Evolutionary conservation across 2,329 filamentous ascomycete species (phyloP), one percentile per base, ranked within the genome.

Genomic region (Rutstroemia sp.): DNA sequence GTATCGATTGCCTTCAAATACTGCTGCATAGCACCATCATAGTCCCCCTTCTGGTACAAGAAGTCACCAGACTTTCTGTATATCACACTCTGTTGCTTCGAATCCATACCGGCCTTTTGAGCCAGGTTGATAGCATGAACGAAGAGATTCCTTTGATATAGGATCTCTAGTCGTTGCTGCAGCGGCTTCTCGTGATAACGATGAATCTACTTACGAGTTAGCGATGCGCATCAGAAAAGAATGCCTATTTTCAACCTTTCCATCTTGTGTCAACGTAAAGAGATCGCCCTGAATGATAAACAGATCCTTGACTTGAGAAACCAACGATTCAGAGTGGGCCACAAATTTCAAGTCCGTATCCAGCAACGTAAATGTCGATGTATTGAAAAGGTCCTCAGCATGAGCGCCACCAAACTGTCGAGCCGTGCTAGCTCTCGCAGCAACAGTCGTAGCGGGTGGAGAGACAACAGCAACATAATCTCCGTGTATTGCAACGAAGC

Each of bases 1-100:
- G 89, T 94, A 68, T 96, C 92, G 58, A 99, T 96, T 0, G 95
- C 92, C 64, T 90, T 88, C 60, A 99, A 84, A 68, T 99, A 99
- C 70, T 97, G 94, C 65, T 95, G 87, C 95, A 99, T 99, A n/a
- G 95, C 92, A 6, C 89, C 94, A 68, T 99, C 94, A 67, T 92
- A 99, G 68, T 96, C 92, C 4, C 88, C 90, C 67, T 95, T 96
- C 62, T 95, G 89, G 67, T 99, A 97, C 3, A 97, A 73, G 66
- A 92, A 89, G 69, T 99, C 94, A 12, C 92, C 94, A 70, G 96
- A 97, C 69, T 87, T 92, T 57, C 92, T 85, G 68, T 92, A 95
- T 57, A 99, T 99, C 57, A 88, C 77, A 65, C 95, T 96, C 65
- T 95, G 89, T 70, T 96, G 89, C 48, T 86, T 76, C 2, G 76